Conservation (phyloP, 2,329 filamentous ascomycete species). For the Dothistroma septosporum region DNA sequence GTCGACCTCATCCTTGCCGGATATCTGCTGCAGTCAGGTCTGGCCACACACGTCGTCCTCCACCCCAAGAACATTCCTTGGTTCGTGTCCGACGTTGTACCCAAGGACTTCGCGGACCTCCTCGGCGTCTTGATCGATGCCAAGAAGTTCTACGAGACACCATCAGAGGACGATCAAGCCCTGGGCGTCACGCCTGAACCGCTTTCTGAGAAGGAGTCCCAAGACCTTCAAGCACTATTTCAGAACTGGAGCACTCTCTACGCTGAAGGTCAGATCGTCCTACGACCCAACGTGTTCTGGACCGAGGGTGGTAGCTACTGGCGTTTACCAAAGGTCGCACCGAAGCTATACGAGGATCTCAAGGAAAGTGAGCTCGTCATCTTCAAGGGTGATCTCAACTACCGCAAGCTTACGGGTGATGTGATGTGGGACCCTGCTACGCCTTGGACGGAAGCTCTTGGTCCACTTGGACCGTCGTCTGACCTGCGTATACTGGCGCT, state of each 20-base stretch:
- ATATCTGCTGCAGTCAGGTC: constrained; percentile 76
- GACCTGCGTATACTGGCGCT: constrained; percentile 81
- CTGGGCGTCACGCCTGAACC: constrained; percentile 54
- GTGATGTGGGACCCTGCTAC: constrained; percentile 86
- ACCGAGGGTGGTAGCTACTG: constrained; percentile 84
- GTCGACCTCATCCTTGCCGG: constrained; percentile 90
- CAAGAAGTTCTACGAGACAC: constrained; percentile 70
- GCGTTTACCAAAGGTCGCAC: constrained; percentile 68
- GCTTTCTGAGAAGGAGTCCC: constrained; percentile 63
- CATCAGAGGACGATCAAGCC: constrained; percentile 61
- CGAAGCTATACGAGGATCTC: constrained; percentile 69
- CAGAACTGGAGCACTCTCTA: constrained; percentile 75
- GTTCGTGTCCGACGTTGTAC: constrained; percentile 95
- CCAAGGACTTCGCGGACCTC: constrained; percentile 77
- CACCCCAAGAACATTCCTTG: constrained; percentile 95
- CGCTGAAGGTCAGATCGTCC: constrained; percentile 73
- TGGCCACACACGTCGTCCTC: constrained; percentile 82
- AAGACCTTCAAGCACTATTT: constrained; percentile 72
- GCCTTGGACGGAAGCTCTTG: constrained; percentile 77
- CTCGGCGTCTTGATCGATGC: constrained; percentile 76
- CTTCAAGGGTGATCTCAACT: constrained; percentile 97
- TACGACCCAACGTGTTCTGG: constrained; percentile 89
- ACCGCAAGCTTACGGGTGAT: constrained; percentile 86
- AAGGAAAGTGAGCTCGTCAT: constrained; percentile 81
- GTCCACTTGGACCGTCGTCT: constrained; percentile 75